phyloP scores from a whole-genome alignment of 805 yeast species.

The Wickerhamomyces tratensis region DNA sequence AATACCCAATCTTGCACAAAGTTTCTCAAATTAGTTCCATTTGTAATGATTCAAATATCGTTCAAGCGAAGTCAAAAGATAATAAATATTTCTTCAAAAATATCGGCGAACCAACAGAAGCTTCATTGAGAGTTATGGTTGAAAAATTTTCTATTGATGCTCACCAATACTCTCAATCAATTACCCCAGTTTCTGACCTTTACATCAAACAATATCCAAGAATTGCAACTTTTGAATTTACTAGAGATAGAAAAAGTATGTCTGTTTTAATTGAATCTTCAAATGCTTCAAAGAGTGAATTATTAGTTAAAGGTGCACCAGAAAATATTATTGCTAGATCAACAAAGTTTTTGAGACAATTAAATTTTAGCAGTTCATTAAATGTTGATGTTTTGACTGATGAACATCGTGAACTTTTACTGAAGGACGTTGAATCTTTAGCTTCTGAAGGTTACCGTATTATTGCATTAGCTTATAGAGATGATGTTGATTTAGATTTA shows the following conservation, averaged over 20 bases:
- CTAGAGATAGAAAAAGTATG: slow-evolving; percentile 42
- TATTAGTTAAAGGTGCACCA: slow-evolving; percentile 47
- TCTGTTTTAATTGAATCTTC: slow-evolving; percentile 30
- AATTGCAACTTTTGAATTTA: slow-evolving; percentile 35
- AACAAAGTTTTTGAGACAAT: slow-evolving; percentile 24
- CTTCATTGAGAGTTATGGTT: slow-evolving; percentile 37
- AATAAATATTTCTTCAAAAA: slow-evolving; percentile 7
- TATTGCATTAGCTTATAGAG: slow-evolving; percentile 27
- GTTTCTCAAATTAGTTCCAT: slow-evolving; percentile 21
- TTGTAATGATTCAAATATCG: slow-evolving; percentile 28
- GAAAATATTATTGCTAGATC: slow-evolving; percentile 37
- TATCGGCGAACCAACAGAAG: slow-evolving; percentile 50
- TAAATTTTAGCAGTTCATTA: slow-evolving; percentile 10
- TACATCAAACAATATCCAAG: slow-evolving; percentile 17
- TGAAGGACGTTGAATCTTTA: slow-evolving; percentile 26
- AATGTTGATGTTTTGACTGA: slow-evolving; percentile 19
- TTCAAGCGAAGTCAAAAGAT: slow-evolving; percentile 22
- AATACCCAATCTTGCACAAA: slow-evolving; percentile 23
- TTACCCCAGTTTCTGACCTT: slow-evolving; percentile 17
- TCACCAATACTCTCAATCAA: slow-evolving; percentile 23
- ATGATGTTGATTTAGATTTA: slow-evolving; percentile 22
- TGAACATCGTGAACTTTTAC: slow-evolving; percentile 22
- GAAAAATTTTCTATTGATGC: slow-evolving; percentile 17
- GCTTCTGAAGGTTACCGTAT: slow-evolving; percentile 23
- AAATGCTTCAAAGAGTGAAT: slow-evolving; percentile 12